A percentile compares a stretch with the other conserved stretches of the same genome.
phyloP scores from a whole-genome alignment of 441 rosid species.

The Pelargonium citronellum region DNA sequence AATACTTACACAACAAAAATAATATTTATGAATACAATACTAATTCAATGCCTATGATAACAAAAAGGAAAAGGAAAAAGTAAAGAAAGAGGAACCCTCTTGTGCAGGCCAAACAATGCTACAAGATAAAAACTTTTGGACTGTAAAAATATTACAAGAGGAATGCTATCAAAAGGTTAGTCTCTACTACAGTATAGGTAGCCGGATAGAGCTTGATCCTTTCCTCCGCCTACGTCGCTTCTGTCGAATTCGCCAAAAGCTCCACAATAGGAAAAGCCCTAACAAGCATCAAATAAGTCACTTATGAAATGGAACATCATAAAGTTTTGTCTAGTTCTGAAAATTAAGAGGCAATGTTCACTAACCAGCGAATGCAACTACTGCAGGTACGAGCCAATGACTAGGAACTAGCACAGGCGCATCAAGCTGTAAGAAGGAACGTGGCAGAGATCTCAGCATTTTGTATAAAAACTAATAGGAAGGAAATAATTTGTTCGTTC shows the following conservation, averaged over 20 bases:
- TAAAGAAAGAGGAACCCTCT: constrained; percentile 5
- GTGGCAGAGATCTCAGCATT: constrained; percentile 1
- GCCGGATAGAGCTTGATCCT: constrained; percentile 49
- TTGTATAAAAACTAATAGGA: not conserved
- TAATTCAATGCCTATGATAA: constrained; percentile 18
- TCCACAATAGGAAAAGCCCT: constrained; percentile 55
- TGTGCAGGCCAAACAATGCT: not conserved
- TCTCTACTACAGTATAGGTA: constrained; percentile 34
- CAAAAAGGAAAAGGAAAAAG: constrained; percentile 8
- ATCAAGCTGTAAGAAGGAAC: constrained; percentile 54
- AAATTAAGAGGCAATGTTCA: constrained; percentile 1
- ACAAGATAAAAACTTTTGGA: not conserved
- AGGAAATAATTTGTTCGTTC: not conserved
- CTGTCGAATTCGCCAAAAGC: constrained; percentile 75
- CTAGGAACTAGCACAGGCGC: constrained; percentile 58
- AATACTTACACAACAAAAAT: constrained; percentile 6
- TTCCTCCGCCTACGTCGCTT: constrained; percentile 63
- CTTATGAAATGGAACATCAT: constrained; percentile 8
- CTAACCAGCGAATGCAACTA: constrained; percentile 60
- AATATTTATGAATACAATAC: constrained; percentile 15
- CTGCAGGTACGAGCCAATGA: constrained; percentile 76
- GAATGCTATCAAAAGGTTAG: constrained; percentile 8
- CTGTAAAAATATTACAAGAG: constrained; percentile 7
- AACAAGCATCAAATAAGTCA: constrained; percentile 17
- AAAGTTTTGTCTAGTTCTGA: not conserved